Percentiles rank a stretch among this genome's conserved stretches.
These are phyloP conservation scores for Pseudogymnoascus sp. DNA, from an alignment of 2,329 filamentous ascomycete species.

Conservation along the genomic window DNA sequence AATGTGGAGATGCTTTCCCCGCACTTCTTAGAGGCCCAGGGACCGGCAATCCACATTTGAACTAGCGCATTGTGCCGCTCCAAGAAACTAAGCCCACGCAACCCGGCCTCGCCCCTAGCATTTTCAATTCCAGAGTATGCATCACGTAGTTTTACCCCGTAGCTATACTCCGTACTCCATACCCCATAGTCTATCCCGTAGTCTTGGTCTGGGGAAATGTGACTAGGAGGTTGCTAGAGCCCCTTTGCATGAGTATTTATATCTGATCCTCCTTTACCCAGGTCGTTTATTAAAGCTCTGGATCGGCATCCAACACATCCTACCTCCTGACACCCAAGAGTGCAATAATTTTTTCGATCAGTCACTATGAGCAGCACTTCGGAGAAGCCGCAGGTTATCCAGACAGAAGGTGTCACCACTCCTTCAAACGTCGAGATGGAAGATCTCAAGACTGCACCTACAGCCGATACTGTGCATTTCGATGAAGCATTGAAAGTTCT, in stretches of 20 bases:
- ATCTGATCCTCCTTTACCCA: not conserved
- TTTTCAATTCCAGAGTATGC: not conserved
- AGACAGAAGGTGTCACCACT: not conserved
- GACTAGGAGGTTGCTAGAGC: not conserved
- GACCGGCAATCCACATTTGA: not conserved
- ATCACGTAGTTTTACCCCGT: not conserved
- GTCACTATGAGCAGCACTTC: not conserved
- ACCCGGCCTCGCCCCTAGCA: not conserved
- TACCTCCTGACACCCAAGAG: not conserved
- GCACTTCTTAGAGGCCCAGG: not conserved
- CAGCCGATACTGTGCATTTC: conserved; percentile 29
- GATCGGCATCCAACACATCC: not conserved
- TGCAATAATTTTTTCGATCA: not conserved
- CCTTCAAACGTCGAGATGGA: not conserved
- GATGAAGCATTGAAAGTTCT: conserved; percentile 37
- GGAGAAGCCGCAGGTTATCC: not conserved
- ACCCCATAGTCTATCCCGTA: not conserved
- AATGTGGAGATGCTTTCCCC: not conserved
- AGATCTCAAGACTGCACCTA: not conserved
- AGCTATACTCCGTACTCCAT: not conserved
- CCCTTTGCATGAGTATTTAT: not conserved
- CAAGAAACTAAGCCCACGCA: not conserved
- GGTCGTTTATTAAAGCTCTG: not conserved
- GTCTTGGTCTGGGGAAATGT: not conserved
- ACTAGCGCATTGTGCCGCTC: not conserved